Evolutionary conservation across 2,329 filamentous ascomycete genomes (phyloP), one percentile per base, ranked within the genome.

Genomic region (Pleurostoma richardsiae): DNA sequence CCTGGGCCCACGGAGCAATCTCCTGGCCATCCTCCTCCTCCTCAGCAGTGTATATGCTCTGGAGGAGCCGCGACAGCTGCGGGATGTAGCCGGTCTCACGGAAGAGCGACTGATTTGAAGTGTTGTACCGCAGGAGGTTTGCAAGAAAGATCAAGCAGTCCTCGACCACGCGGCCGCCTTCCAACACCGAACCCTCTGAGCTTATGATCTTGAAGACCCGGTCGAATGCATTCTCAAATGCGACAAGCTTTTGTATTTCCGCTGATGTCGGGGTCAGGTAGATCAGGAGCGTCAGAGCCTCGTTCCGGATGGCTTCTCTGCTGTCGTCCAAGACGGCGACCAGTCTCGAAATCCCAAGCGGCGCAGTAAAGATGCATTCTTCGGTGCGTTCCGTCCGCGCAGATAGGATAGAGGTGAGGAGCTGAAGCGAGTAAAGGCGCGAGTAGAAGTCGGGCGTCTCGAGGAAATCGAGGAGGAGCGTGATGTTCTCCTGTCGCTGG

Each of bases 401-500:
- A 4, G 83, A 82, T 30, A 90, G 83, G 50, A 97, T 94, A 43
- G 91, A 88, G 28, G 86, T 84, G 38, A 99, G 83, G 39, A 99
- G 77, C 67, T 97, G 90, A 29, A 99, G 72, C 4, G 89, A 88
- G 68, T 97, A 97, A 1, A 97, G 79, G 28, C 92, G 85, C 27
- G 90, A 88, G 67, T 95, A 96, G 60, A 96, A 95, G 59, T 96
- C 91, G 54, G 76, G 77, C 10, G 85, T 83, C 55, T 96, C 92
- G 54, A 99, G 78, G 47, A 99, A 87, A 62, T 94, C 87, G 50
- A 99, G 80, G 28, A 99, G 79, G 11, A 94, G 74, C 2, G 89
- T 92, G 51, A 96, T 92, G 65, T 99, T 97, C 69, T 97, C 92
- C 80, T 96, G 91, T 52, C 89, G 85, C 75, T 96, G 91, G 31